Evolutionary conservation across 345 rosid genomes (phyloP).

Genomic region (Gossypium longicalyx): DNA sequence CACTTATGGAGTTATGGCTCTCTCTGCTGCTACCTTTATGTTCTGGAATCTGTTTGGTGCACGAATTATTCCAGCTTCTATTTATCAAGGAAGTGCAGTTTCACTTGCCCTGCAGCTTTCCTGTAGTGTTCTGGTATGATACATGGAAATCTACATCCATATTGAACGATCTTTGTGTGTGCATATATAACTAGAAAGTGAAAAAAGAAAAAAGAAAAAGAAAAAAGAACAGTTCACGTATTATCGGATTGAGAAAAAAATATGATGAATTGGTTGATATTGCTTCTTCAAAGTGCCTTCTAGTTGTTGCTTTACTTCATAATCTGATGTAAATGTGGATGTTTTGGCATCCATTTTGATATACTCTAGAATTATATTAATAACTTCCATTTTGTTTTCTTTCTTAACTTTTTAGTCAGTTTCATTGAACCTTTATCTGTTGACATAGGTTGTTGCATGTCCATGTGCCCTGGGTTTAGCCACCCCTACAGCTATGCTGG

Average conservation of each 20-base stretch:
- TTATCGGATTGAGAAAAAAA: background rate
- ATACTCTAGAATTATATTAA: background rate
- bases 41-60: slow-evolving; percentile 89
- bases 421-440: slow-evolving; percentile 18
- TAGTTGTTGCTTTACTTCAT: background rate
- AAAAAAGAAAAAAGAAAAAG: background rate
- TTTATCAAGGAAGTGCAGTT: slow-evolving; percentile 64
- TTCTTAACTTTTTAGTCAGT: background rate
- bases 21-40: slow-evolving; percentile 85
- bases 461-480: slow-evolving; percentile 99
- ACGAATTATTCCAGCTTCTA: slow-evolving; percentile 49
- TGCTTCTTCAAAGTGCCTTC: background rate
- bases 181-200: background rate
- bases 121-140: slow-evolving; percentile 90
- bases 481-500: slow-evolving; percentile 98
- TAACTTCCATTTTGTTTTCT: background rate
- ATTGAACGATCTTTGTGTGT: background rate
- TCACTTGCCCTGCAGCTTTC: slow-evolving; percentile 92
- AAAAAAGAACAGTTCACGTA: background rate
- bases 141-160: slow-evolving; percentile 2
- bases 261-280: background rate
- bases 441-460: slow-evolving; percentile 89
- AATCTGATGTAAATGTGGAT: slow-evolving; percentile 4
- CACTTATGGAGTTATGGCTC: slow-evolving; percentile 96
- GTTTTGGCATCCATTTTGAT: background rate